phyloP scores from a whole-genome alignment of 2,329 filamentous ascomycete genomes.

The Didymella pomorum region DNA sequence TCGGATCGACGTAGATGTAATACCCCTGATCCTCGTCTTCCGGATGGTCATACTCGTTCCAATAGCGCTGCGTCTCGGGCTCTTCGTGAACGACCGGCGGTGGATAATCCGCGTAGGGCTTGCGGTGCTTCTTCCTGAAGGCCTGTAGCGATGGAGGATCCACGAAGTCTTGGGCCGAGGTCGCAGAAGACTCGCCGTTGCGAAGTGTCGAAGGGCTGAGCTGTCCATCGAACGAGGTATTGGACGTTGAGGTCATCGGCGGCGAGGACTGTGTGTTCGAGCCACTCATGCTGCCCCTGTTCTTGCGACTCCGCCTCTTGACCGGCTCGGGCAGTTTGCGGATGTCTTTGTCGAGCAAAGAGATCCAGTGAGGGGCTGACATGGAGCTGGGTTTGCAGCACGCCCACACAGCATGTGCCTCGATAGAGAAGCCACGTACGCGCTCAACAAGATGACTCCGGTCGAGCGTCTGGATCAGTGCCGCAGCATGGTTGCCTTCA shows the following conservation, averaged over 20 bases:
- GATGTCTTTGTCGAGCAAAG: constrained; percentile 60
- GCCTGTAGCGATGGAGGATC: constrained; percentile 52
- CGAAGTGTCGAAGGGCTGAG: constrained; percentile 40
- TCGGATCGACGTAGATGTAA: constrained; percentile 80
- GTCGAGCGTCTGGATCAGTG: constrained; percentile 56
- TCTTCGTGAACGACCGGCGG: constrained; percentile 31
- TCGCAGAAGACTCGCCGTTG: constrained; percentile 46
- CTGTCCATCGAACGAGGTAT: constrained; percentile 49
- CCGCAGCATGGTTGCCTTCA: constrained; percentile 53
- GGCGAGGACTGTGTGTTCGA: constrained; percentile 39
- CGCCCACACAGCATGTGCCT: constrained; percentile 61
- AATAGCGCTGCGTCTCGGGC: constrained; percentile 61
- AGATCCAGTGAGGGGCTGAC: constrained; percentile 53
- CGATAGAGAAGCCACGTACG: constrained; percentile 62
- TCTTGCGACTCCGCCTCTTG: constrained; percentile 40
- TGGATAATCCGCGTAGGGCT: constrained; percentile 39
- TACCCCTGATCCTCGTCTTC: constrained; percentile 68
- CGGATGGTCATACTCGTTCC: constrained; percentile 88
- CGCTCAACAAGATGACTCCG: constrained; percentile 60
- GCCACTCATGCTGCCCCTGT: constrained; percentile 32
- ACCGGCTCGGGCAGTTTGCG: constrained; percentile 59
- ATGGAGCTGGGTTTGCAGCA: constrained; percentile 56
- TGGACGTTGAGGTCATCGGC: constrained; percentile 49
- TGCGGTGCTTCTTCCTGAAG: constrained; percentile 55
- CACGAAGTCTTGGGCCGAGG: constrained; percentile 47